Percentiles rank a stretch among this genome's conserved stretches.
Conservation (phyloP, 306 rosid species). For the Mimosa pudica region DNA sequence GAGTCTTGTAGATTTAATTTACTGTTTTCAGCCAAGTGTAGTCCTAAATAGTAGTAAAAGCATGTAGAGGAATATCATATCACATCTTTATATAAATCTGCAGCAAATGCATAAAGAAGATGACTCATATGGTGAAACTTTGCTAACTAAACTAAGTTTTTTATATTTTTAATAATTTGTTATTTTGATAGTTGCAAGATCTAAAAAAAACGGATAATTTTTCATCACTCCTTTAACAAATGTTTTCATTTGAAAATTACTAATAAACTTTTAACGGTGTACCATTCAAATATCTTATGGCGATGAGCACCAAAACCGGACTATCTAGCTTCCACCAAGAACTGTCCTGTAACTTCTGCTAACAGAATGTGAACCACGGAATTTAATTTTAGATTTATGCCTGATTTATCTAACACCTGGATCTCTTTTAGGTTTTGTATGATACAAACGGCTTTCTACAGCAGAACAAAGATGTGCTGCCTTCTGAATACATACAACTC, state of each 20-base stretch:
- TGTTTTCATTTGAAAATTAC: background rate
- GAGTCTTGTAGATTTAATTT: conserved; percentile 14
- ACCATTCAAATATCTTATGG: background rate
- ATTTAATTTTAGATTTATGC: conserved; percentile 24
- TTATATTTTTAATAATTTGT: too few species aligned
- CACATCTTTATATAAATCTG: conserved; percentile 5
- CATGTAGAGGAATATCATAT: conserved; percentile 21
- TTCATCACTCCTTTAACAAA: too few species aligned
- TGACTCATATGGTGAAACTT: background rate
- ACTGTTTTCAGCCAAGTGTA: background rate
- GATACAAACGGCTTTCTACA: conserved; percentile 85
- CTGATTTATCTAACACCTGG: conserved; percentile 34
- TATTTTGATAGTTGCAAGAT: too few species aligned
- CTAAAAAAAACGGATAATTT: too few species aligned
- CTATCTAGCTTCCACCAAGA: background rate
- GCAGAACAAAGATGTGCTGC: conserved; percentile 72
- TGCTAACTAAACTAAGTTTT: too few species aligned
- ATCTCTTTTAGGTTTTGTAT: conserved; percentile 68
- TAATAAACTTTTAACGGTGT: background rate
- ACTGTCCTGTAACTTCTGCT: background rate
- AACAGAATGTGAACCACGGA: conserved; percentile 13
- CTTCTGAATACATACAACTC: conserved; percentile 60
- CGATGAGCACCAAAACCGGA: background rate
- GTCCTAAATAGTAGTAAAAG: background rate
- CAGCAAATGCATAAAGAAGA: conserved; percentile 2